These are phyloP conservation scores for Cardiospermum halicacabum DNA, from an alignment of 345 rosid species.

Conservation along the genomic window DNA sequence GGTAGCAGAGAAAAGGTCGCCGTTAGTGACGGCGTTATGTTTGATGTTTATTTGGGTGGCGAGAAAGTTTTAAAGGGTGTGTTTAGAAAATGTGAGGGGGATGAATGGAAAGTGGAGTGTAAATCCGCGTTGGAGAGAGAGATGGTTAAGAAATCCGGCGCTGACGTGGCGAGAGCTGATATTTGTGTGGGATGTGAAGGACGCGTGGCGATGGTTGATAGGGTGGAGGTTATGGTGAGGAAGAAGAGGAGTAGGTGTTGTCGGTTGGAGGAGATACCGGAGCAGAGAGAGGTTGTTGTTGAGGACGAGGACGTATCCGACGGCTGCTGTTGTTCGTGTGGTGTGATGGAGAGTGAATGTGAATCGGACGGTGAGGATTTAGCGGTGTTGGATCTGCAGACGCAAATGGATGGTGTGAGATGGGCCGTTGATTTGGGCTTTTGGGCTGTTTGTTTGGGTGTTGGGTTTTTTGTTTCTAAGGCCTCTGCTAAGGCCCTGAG, in stretches of 20 bases:
- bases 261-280: conserved; percentile 72
- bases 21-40: conserved; percentile 53
- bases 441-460: conserved; percentile 78
- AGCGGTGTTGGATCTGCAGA: conserved; percentile 35
- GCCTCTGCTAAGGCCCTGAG: conserved; percentile 53
- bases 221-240: conserved; percentile 36
- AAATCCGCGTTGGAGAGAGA: conserved; percentile 40
- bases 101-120: conserved; percentile 58
- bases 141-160: neutral
- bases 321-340: conserved; percentile 39
- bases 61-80: conserved; percentile 60
- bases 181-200: conserved; percentile 69
- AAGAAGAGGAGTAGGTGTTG: conserved; percentile 22
- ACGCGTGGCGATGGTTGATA: conserved; percentile 37
- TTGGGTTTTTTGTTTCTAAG: conserved; percentile 67
- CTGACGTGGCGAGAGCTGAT: conserved; percentile 24
- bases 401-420: conserved; percentile 45
- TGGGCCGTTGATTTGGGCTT: conserved; percentile 88
- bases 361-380: conserved; percentile 18
- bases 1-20: conserved; percentile 60
- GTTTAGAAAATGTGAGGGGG: conserved; percentile 44
- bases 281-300: conserved; percentile 41
- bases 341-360: conserved; percentile 10
- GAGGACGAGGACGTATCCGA: conserved; percentile 21
- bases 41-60: conserved; percentile 60